A percentile compares a stretch with the other conserved stretches of the same genome.
Conservation (phyloP, 768 basidiomycete species). For the Lentinus brumalis region DNA sequence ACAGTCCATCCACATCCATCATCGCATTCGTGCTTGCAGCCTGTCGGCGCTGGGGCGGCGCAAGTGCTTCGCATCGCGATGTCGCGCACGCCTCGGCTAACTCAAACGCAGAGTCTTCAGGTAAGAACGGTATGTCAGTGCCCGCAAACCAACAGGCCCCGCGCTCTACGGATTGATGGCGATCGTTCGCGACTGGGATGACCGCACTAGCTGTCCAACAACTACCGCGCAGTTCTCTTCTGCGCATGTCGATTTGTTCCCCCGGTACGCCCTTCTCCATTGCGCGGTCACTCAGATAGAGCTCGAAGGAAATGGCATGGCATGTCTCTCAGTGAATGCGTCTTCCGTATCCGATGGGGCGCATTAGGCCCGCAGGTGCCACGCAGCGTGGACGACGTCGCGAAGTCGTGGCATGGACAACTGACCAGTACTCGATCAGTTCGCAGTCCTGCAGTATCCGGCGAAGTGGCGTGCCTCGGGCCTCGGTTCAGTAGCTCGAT, state of each 20-base stretch:
- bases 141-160: not conserved
- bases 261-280: slow-evolving; percentile 9
- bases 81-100: not conserved
- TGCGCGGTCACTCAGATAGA: slow-evolving; percentile 14
- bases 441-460: not conserved
- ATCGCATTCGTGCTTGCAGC: slow-evolving; percentile 1
- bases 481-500: not conserved
- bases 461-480: not conserved
- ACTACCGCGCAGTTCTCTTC: not conserved
- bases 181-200: not conserved
- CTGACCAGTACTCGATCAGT: slow-evolving; percentile 3
- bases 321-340: slow-evolving; percentile 1
- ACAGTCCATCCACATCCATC: slow-evolving; percentile 6
- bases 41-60: slow-evolving; percentile 14
- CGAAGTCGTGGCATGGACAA: slow-evolving; percentile 3
- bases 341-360: not conserved
- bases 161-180: not conserved
- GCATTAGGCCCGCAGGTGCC: not conserved
- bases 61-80: not conserved
- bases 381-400: not conserved
- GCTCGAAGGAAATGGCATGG: slow-evolving; percentile 1
- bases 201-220: slow-evolving; percentile 3
- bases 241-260: slow-evolving; percentile 8
- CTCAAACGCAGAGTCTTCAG: not conserved
- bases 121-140: not conserved